Evolutionary conservation across 1,139 yeast genomes (phyloP).

Genomic region (Diutina catenulata): DNA sequence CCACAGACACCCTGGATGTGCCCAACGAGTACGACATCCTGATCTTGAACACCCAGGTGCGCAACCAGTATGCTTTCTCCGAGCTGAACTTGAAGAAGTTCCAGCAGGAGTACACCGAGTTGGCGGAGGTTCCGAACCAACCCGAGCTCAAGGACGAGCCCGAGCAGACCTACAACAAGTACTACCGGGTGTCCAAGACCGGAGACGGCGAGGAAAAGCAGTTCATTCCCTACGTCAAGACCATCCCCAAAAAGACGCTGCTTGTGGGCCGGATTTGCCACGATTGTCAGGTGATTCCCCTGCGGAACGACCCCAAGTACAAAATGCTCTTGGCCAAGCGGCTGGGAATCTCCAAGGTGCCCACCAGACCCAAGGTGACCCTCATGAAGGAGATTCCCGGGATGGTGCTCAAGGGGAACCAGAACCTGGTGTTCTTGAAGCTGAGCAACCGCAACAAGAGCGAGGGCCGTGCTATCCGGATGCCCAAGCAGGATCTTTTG

Average conservation of each 20-base stretch:
- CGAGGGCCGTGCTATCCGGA: slow-evolving; percentile 89
- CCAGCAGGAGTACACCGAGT: slow-evolving; percentile 44
- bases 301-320: slow-evolving; percentile 61
- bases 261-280: slow-evolving; percentile 82
- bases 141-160: slow-evolving; percentile 25
- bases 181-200: slow-evolving; percentile 20
- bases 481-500: slow-evolving; percentile 86
- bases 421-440: slow-evolving; percentile 50
- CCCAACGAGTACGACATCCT: slow-evolving; percentile 81
- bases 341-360: slow-evolving; percentile 1
- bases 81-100: slow-evolving; percentile 72
- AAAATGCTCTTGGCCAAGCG: slow-evolving; percentile 22
- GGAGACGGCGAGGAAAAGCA: slow-evolving; percentile 13
- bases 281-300: slow-evolving; percentile 83
- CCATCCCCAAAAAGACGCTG: slow-evolving; percentile 78
- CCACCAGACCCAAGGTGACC: slow-evolving; percentile 58
- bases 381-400: slow-evolving; percentile 79
- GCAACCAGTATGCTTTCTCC: slow-evolving; percentile 80
- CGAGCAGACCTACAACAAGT: slow-evolving; percentile 11
- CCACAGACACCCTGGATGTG: slow-evolving; percentile 24
- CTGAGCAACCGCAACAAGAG: slow-evolving; percentile 26
- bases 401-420: slow-evolving; percentile 58
- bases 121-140: slow-evolving; percentile 36
- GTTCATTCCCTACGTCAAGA: slow-evolving; percentile 63
- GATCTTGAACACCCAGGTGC: slow-evolving; percentile 66